Percentiles rank a stretch among this genome's conserved stretches.
Conservation (phyloP, 768 basidiomycete species). For the Stropharia rugosoannulata region DNA sequence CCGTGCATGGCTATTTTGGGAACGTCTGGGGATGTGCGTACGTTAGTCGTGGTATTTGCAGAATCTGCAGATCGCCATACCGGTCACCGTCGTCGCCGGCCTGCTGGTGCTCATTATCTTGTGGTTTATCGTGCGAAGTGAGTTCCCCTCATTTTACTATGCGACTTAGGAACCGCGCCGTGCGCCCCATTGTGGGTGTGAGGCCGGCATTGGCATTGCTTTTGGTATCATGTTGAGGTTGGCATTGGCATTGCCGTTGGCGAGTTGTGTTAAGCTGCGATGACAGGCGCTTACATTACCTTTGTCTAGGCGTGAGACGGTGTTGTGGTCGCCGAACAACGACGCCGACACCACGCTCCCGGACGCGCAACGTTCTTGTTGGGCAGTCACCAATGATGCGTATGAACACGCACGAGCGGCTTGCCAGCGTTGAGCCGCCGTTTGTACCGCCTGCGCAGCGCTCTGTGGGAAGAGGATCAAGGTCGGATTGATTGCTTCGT, state of each 20-base stretch:
- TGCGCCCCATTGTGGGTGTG: too few relatives aligned
- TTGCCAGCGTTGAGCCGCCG: constrained; percentile 22
- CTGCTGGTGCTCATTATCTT: constrained; percentile 60
- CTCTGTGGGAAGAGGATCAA: constrained; percentile 23
- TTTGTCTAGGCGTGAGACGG: constrained; percentile 21
- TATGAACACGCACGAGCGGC: constrained; percentile 22
- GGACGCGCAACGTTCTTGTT: constrained; percentile 7
- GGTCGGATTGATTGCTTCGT: constrained; percentile 18
- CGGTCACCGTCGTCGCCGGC: constrained; percentile 71
- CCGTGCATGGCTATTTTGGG: too few relatives aligned
- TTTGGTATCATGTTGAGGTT: too few relatives aligned
- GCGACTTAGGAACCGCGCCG: neutral
- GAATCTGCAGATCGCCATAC: constrained; percentile 79
- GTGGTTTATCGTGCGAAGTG: constrained; percentile 45
- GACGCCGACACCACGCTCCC: constrained; percentile 11
- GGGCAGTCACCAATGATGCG: constrained; percentile 13
- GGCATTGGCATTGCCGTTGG: too few relatives aligned
- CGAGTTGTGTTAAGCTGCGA: too few relatives aligned
- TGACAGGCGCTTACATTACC: neutral
- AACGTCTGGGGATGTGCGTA: neutral
- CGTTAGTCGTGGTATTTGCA: constrained; percentile 68
- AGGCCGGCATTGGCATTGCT: too few relatives aligned
- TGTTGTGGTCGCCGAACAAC: constrained; percentile 28
- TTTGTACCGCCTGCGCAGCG: constrained; percentile 5
- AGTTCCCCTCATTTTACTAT: constrained; percentile 16